Base-by-base conservation (phyloP, 305 asterid genomes). In the Caryopteris hybrid region DNA sequence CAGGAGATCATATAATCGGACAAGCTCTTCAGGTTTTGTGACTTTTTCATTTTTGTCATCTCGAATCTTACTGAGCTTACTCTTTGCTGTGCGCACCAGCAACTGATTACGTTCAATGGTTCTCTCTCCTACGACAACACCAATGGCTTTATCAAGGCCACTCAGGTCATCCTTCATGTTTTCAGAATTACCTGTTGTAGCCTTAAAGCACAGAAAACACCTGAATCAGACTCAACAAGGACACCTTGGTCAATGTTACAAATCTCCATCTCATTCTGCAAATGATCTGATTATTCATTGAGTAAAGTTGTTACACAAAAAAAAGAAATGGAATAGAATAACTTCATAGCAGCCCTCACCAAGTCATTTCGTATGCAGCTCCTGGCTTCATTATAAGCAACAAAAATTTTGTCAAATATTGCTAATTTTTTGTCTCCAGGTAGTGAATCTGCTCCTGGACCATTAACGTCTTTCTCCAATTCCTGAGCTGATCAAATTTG, bases 1-100 rank as follows among this genome's bases (percentile, higher is more conserved):
- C 70, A 94, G 82, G 69, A 89, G 92, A 84, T 89, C 96, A 77
- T 83, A 94, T 54, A 94, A 77, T 55, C 96, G 86, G 45, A 94
- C 96, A 79, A 94, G 96, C 86, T 91, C 97, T 78, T 91, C 99
- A 42, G 99, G 97, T 85, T 86, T 91, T 23, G 96, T 83, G 59
- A 85, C 83, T 73, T 81, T 94, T 66, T 94, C 97, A 76, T 81
- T 86, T 77, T 86, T 94, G 68, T 89, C 99, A 76, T 80, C 95
- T 27, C 89, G 91, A 73, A 61, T 81, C 83, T 84, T 94, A 73
- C 74, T 83, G 66, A 94, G 87, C 72, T 91, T 94, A 76, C 91
- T 80, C 82, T 87, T 94, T 47, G 92, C 97, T 62, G 83, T 78
- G 77, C 77, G 83, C 75, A 94, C 97, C 76, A 94, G 68, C 84